A percentile compares a stretch with the other conserved stretches of the same genome.
phyloP scores from a whole-genome alignment of 2,329 filamentous ascomycete species.

The Lachnellula cervina region DNA sequence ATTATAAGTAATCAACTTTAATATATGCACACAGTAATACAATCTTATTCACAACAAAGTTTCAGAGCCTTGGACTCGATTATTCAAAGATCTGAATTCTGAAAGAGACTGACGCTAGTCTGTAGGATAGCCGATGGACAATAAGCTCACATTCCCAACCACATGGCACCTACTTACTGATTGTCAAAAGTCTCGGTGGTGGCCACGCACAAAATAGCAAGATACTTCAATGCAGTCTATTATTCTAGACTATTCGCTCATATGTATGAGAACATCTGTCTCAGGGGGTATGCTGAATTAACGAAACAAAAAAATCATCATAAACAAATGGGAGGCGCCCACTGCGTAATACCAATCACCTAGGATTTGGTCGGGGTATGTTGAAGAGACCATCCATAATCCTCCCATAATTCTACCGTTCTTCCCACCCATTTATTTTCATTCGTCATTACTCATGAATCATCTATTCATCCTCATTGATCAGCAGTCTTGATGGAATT shows the following conservation, averaged over 20 bases:
- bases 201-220: too few relatives aligned
- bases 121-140: too few relatives aligned
- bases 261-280: neutral
- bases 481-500: slow-evolving; percentile 6
- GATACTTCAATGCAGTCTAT: neutral
- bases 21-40: too few relatives aligned
- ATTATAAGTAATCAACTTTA: too few relatives aligned
- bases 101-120: too few relatives aligned
- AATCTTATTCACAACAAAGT: too few relatives aligned
- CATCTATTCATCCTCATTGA: neutral
- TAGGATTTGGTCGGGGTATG: neutral
- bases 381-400: neutral
- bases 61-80: too few relatives aligned
- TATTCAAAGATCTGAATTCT: too few relatives aligned
- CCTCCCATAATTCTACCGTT: neutral
- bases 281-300: slow-evolving; percentile 2
- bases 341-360: neutral
- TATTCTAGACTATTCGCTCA: neutral
- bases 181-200: too few relatives aligned
- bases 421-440: neutral
- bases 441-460: neutral
- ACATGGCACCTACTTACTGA: too few relatives aligned
- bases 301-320: neutral
- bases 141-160: too few relatives aligned
- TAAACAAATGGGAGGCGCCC: neutral